These are phyloP conservation scores for Myochromella boudieri DNA, from an alignment of 768 basidiomycete genomes.

Conservation along the genomic window DNA sequence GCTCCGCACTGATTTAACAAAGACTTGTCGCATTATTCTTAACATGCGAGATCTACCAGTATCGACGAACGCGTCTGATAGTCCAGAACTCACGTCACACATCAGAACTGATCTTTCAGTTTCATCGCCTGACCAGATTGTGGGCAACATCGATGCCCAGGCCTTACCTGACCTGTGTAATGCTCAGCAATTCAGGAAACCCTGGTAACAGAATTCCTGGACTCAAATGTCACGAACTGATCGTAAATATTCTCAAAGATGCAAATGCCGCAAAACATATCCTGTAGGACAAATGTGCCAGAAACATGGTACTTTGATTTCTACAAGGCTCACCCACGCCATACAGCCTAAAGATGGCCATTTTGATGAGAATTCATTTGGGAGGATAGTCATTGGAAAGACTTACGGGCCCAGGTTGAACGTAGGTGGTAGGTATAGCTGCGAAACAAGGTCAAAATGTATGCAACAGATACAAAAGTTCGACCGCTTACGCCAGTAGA, in stretches of 20 bases:
- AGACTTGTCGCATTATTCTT: constrained; percentile 14
- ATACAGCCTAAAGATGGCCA: constrained; percentile 6
- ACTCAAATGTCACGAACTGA: no score
- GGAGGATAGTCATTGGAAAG: not conserved
- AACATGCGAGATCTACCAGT: constrained; percentile 11
- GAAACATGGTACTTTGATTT: no score
- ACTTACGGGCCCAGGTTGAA: constrained; percentile 15
- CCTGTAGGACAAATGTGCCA: no score
- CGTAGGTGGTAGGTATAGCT: constrained; percentile 13
- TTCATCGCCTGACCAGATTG: not conserved
- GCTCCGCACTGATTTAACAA: not conserved
- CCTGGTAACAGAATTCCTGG: no score
- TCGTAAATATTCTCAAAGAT: no score
- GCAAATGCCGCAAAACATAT: no score
- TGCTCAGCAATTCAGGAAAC: no score
- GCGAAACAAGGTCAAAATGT: not conserved
- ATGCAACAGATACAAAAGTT: not conserved
- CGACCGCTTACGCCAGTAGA: constrained; percentile 11
- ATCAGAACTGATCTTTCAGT: not conserved
- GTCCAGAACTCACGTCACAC: constrained; percentile 5
- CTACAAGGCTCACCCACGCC: constrained; percentile 4
- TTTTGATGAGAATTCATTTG: not conserved
- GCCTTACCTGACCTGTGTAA: no score
- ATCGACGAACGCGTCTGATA: not conserved
- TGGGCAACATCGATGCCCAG: not conserved